Evolutionary conservation across 768 basidiomycete species (phyloP).

Genomic region (Coprinopsis sp.): DNA sequence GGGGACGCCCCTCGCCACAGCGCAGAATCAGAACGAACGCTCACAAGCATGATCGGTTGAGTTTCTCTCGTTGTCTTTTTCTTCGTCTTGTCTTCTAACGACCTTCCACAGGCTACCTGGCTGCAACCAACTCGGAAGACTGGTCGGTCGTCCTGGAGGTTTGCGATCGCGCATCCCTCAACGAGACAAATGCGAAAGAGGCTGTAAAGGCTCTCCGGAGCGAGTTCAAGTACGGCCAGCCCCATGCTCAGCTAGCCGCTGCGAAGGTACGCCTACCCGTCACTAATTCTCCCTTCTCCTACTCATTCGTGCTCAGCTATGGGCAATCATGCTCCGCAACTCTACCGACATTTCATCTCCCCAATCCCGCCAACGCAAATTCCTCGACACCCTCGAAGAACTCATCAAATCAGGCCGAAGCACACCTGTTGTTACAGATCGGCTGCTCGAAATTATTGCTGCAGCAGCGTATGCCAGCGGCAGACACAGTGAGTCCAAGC

Average conservation of each 20-base stretch:
- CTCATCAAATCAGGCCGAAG: conserved; percentile 58
- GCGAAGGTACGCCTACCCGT: conserved; percentile 50
- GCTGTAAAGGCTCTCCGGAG: conserved; percentile 76
- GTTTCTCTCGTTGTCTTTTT: background rate
- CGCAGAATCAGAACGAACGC: conserved; percentile 47
- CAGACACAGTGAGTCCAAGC: conserved; percentile 35
- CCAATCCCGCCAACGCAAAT: conserved; percentile 70
- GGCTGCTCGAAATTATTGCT: conserved; percentile 75
- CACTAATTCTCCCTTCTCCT: conserved; percentile 2
- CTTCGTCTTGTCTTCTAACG: background rate
- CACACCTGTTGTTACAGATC: conserved; percentile 75
- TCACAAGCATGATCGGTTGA: conserved; percentile 71
- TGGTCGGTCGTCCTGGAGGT: conserved; percentile 81
- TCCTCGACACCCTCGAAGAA: conserved; percentile 75
- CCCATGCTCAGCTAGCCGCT: conserved; percentile 69
- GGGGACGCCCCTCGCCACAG: conserved; percentile 25
- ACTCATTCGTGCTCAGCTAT: conserved; percentile 46
- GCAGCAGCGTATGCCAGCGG: conserved; percentile 69
- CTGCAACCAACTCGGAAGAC: conserved; percentile 77
- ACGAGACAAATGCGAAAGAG: conserved; percentile 73
- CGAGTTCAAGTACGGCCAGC: conserved; percentile 87
- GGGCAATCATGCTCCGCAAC: conserved; percentile 89
- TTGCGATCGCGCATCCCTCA: conserved; percentile 75
- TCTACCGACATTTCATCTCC: conserved; percentile 66
- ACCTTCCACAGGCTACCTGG: conserved; percentile 56